Percentiles rank a stretch among this genome's conserved stretches.
These are phyloP conservation scores for Hirschioporus abietinus DNA, from an alignment of 768 basidiomycete genomes.

Conservation along the genomic window DNA sequence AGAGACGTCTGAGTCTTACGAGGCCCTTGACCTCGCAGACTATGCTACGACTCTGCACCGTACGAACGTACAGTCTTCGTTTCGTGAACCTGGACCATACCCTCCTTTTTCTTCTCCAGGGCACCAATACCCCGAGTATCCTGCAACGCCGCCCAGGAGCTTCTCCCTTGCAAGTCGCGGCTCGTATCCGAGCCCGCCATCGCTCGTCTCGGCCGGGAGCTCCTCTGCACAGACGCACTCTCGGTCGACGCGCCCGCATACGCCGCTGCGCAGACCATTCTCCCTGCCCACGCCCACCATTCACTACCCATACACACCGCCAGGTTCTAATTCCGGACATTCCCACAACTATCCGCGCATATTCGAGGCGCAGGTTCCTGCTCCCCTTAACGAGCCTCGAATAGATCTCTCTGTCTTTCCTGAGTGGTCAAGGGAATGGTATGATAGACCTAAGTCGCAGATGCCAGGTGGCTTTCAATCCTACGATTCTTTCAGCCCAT, in stretches of 20 bases:
- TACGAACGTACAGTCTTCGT: constrained; percentile 17
- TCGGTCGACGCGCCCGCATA: not conserved
- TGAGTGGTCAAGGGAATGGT: constrained; percentile 60
- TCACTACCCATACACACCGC: constrained; percentile 4
- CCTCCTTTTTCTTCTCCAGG: constrained; percentile 17
- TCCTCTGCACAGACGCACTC: constrained; percentile 21
- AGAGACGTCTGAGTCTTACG: constrained; percentile 62
- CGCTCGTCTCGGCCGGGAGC: constrained; percentile 37
- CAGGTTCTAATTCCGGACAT: not conserved
- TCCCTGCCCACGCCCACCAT: constrained; percentile 8
- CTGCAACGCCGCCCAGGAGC: constrained; percentile 20
- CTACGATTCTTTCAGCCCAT: not conserved
- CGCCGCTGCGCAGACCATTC: constrained; percentile 6
- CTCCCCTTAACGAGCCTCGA: constrained; percentile 22
- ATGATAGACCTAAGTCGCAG: constrained; percentile 23
- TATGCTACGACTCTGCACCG: constrained; percentile 49
- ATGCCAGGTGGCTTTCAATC: constrained; percentile 1
- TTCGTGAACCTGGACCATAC: constrained; percentile 25
- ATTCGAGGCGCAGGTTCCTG: constrained; percentile 11
- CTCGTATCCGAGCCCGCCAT: constrained; percentile 26
- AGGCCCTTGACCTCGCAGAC: constrained; percentile 70
- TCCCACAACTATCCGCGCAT: not conserved
- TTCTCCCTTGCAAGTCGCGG: constrained; percentile 20
- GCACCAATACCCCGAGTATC: constrained; percentile 16
- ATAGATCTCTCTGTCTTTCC: constrained; percentile 36